Conservation (phyloP, 257 asterid species). For the Asclepias syriaca region DNA sequence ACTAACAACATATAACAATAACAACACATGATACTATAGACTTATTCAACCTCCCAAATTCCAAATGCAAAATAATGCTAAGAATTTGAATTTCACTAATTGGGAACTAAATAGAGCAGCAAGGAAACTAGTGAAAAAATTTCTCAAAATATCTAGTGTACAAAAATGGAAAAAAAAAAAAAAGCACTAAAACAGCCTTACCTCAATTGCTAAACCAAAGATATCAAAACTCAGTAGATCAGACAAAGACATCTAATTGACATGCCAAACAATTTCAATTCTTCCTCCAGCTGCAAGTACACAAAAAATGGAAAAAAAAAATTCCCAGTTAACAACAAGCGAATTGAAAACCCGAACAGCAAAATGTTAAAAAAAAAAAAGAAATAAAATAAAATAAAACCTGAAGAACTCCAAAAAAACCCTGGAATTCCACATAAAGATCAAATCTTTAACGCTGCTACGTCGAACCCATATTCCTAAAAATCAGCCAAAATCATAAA, state of each 20-base stretch:
- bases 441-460: constrained; percentile 18
- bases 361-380: background rate
- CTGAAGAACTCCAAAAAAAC: constrained; percentile 16
- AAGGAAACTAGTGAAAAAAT: background rate
- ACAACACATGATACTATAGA: background rate
- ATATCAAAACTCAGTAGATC: background rate
- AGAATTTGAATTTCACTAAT: background rate
- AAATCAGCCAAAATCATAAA: background rate
- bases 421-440: constrained; percentile 23
- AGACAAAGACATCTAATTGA: background rate
- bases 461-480: background rate
- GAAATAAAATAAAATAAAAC: constrained; percentile 13
- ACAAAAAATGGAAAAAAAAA: background rate
- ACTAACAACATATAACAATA: background rate
- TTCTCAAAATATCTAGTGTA: no score
- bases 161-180: background rate
- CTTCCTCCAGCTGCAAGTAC: constrained; percentile 2
- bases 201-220: background rate
- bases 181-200: background rate
- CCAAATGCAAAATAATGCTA: background rate
- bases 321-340: background rate
- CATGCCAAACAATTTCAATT: background rate
- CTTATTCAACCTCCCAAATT: background rate
- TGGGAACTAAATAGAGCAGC: background rate
- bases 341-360: background rate